Evolutionary conservation across 371 early-diverging fungal genomes (phyloP).

Genomic region (Actinomortierella ambigua): DNA sequence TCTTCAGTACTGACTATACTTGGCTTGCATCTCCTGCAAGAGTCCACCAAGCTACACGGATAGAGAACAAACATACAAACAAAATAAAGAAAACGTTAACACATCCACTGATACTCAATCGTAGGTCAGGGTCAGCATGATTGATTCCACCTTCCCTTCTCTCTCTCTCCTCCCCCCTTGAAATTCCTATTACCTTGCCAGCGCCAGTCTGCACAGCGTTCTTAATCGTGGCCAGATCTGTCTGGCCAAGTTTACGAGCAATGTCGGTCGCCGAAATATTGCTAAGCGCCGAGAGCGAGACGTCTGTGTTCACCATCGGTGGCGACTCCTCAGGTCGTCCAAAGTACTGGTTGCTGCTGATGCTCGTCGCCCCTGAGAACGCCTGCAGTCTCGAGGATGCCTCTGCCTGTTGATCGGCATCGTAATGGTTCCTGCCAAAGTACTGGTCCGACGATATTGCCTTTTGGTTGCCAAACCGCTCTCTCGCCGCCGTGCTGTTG

Average conservation of each 20-base stretch:
- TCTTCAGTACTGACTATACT: no score
- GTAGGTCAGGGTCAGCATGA: no score
- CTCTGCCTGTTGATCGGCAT: slow-evolving; percentile 65
- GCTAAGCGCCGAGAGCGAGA: slow-evolving; percentile 27
- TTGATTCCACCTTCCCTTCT: no score
- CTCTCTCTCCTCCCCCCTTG: no score
- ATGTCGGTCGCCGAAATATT: slow-evolving; percentile 62
- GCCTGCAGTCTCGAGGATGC: slow-evolving; percentile 68
- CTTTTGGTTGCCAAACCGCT: slow-evolving; percentile 80
- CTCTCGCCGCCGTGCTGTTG: slow-evolving; percentile 50
- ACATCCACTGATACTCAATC: no score
- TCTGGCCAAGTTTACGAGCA: slow-evolving; percentile 78
- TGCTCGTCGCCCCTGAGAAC: slow-evolving; percentile 75
- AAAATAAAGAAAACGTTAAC: no score
- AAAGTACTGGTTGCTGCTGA: slow-evolving; percentile 85
- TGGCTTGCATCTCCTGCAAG: no score
- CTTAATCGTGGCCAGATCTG: slow-evolving; percentile 76
- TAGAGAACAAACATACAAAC: no score
- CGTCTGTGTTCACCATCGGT: slow-evolving; percentile 22
- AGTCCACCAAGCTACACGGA: no score
- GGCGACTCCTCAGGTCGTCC: slow-evolving; percentile 67
- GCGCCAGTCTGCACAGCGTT: slow-evolving; percentile 72
- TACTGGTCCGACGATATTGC: slow-evolving; percentile 90
- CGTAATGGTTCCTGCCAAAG: slow-evolving; percentile 81
- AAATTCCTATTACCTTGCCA: slow-evolving; percentile 51